Base-by-base conservation (phyloP, 768 basidiomycete genomes). In the Neoboletus magnificus region DNA sequence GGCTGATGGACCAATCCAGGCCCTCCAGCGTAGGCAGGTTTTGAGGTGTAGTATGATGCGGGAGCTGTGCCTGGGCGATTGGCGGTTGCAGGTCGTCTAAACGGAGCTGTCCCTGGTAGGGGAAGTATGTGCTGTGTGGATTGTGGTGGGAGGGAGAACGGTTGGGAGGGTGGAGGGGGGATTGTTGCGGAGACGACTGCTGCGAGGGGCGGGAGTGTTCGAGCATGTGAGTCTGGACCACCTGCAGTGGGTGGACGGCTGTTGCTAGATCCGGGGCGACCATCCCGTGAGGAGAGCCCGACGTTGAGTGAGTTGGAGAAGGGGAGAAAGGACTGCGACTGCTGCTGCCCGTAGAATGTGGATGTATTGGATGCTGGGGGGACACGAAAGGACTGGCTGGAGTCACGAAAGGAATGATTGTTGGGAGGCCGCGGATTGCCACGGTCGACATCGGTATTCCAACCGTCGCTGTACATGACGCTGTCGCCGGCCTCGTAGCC, bases 331-430 rank as follows among this genome's bases (percentile, higher is more conserved):
- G 85, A 85, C 79, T 86, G 85, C 76, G 73, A 74, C 67, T 76
- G 78, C 66, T 73, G 74, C 54, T 67, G 75, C 51, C 66, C 72
- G 68, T 46, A 69, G 70, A 74, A 62, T 68, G 73, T 53, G 70
- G 78, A 62, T 64, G 74, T 25, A 65, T 74, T 59, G 54, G 77
- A 69, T 68, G 76, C 57, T 62, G 78, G 67, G 71, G 80, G 78
- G 80, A 72, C 78, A 84, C 83, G 86, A 86, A 87, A 87, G 86
- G 86, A 87, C 83, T 87, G 86, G 82, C 79, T 75, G 81, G 83
- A 76, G 78, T 83, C 83, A 81, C 83, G 85, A 86, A 86, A 86
- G 83, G 85, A 87, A 83, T 85, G 84, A 46, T 63, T 76, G 64
- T 68, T 75, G 66, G 68, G 63, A 58, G 73, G 73, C 46, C 77